Base-by-base conservation (phyloP, 2,329 filamentous ascomycete species). In the Paraconiothyrium brasiliense region DNA sequence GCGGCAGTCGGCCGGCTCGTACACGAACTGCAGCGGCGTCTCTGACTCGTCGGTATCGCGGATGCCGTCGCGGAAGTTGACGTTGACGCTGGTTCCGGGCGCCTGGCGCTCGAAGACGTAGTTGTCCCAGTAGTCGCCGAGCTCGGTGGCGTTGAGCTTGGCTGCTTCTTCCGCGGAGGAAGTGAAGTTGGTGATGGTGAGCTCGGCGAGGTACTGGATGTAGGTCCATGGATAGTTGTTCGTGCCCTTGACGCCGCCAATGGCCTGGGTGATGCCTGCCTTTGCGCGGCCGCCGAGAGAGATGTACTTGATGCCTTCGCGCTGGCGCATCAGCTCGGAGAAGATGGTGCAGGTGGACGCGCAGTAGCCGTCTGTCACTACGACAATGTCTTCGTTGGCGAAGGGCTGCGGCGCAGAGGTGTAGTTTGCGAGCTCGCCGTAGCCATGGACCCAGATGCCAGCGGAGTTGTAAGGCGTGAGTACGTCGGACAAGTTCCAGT, bases 181-280 rank as follows among this genome's bases (percentile, higher is more conserved):
- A 8, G 70, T 69, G 11, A 71, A 59, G 34, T 72, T 63, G 20
- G 56, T 60, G n/a, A 73, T 59, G 9, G 71, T 60, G 57, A 61
- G 67, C 50, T 75, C 67, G 2, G 64, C 69, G 8, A 72, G 54
- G 24, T 58, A 57, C 52, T 77, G 74, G 54, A 79, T 77, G 61
- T 73, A 75, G 24, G 55, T 56, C 73, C 72, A 77, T 0, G 69
- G 67, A 22, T 58, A 67, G 59, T 76, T 70, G 64, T 84, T 80
- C 0, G 79, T 78, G 35, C 89, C 89, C 68, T 89, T 88, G 51
- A 87, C 84, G n/a, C 89, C 89, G n/a, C 89, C 88, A 20, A 90
- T 79, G 39, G 77, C 77, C 63, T 79, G 77, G 0, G 89, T 90
- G 0, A 84, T 83, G 3, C 78, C 79, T 0, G 80, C 68, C 11